Conservation (phyloP, 1,139 yeast species). For the Magnusiomyces tetraspermus region DNA sequence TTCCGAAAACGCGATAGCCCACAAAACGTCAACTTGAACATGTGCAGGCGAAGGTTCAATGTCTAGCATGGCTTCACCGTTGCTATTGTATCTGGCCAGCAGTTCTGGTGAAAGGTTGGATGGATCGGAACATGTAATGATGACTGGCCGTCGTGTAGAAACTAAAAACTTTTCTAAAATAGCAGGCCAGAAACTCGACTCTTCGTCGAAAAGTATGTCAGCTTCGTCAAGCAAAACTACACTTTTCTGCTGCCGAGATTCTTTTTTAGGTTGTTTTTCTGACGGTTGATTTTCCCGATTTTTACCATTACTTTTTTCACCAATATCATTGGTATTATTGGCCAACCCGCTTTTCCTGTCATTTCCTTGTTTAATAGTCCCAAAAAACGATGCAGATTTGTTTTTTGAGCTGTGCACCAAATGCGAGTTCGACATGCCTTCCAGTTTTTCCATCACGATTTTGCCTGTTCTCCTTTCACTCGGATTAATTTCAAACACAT, state of each 20-base stretch:
- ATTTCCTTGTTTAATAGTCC: too few relatives aligned
- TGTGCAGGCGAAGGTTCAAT: constrained; percentile 23
- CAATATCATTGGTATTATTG: too few relatives aligned
- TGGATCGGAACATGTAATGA: constrained; percentile 60
- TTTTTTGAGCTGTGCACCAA: constrained; percentile 42
- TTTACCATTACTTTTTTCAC: too few relatives aligned
- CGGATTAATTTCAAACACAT: constrained; percentile 74
- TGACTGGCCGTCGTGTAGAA: constrained; percentile 68
- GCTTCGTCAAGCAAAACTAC: constrained; percentile 78
- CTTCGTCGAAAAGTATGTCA: constrained; percentile 72
- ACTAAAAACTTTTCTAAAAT: constrained; percentile 49
- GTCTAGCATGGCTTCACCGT: constrained; percentile 23
- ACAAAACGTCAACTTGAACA: constrained; percentile 30
- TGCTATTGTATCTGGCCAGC: constrained; percentile 4
- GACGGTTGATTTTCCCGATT: too few relatives aligned
- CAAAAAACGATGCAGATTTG: neutral
- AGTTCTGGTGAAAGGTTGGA: constrained; percentile 16
- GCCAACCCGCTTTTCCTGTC: too few relatives aligned
- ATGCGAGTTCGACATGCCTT: constrained; percentile 79
- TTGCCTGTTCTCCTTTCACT: constrained; percentile 63
- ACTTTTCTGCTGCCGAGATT: constrained; percentile 41
- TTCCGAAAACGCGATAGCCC: constrained; percentile 31
- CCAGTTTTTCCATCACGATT: constrained; percentile 55
- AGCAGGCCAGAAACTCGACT: constrained; percentile 70
- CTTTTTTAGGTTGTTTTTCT: constrained; percentile 16